Evolutionary conservation across 768 basidiomycete species (phyloP).

Genomic region (Clavaria fumosa): DNA sequence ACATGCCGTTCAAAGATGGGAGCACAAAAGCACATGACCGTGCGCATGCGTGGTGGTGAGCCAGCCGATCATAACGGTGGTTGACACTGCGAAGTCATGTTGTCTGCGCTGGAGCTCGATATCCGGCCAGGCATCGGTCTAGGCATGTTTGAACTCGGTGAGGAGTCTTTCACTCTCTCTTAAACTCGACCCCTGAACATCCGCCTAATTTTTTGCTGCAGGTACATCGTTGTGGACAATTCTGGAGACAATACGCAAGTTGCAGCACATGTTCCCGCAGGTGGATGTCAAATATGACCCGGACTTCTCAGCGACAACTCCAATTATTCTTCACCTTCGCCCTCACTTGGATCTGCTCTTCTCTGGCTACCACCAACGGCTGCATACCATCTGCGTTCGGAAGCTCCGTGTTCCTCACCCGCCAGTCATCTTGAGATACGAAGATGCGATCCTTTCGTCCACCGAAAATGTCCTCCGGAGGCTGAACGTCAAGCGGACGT

Average conservation of each 20-base stretch:
- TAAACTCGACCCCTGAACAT: constrained; percentile 6
- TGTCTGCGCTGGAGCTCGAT: constrained; percentile 58
- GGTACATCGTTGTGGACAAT: constrained; percentile 70
- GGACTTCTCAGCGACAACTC: constrained; percentile 51
- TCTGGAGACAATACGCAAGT: constrained; percentile 47
- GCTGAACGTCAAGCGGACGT: constrained; percentile 50
- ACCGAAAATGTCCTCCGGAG: constrained; percentile 43
- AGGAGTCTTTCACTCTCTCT: constrained; percentile 1
- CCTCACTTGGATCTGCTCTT: constrained; percentile 81
- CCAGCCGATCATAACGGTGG: background rate
- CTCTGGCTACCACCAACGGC: constrained; percentile 60
- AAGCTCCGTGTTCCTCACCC: constrained; percentile 53
- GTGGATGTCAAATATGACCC: constrained; percentile 76
- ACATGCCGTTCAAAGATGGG: too few relatives aligned
- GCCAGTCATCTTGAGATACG: constrained; percentile 54
- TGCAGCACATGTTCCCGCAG: constrained; percentile 60
- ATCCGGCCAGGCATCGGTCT: constrained; percentile 61
- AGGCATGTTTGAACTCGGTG: constrained; percentile 67
- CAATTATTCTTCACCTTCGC: constrained; percentile 61
- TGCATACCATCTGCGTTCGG: constrained; percentile 64
- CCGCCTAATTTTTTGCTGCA: too few relatives aligned
- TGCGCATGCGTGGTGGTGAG: background rate
- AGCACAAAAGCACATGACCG: constrained; percentile 1
- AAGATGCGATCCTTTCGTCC: constrained; percentile 46
- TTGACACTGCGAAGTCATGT: constrained; percentile 25